Percentiles rank a stretch among this genome's conserved stretches.
These are phyloP conservation scores for Ajuga chamaepitys DNA, from an alignment of 257 asterid genomes.

Conservation along the genomic window DNA sequence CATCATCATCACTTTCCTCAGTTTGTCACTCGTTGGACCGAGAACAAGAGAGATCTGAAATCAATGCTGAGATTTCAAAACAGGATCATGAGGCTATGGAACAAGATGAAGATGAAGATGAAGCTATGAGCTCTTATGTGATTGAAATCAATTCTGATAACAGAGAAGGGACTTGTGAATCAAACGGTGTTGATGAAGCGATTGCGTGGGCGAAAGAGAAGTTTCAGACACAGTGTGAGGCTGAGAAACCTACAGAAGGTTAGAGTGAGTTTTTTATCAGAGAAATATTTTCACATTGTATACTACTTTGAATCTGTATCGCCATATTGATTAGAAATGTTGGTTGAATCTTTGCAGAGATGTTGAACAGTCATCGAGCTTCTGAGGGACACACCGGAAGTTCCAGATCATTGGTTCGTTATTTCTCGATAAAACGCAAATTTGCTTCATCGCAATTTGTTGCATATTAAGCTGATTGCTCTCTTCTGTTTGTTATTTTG, in stretches of 20 bases:
- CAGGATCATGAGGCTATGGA: constrained; percentile 22
- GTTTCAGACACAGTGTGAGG: constrained; percentile 35
- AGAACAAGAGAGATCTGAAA: constrained; percentile 16
- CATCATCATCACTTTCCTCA: constrained; percentile 51
- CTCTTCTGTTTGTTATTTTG: constrained; percentile 2
- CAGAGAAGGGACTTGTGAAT: constrained; percentile 46
- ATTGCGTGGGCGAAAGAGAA: constrained; percentile 86
- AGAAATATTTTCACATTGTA: background rate
- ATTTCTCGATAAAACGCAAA: background rate
- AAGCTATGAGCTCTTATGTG: constrained; percentile 62
- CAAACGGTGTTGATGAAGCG: constrained; percentile 70
- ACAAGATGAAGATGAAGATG: constrained; percentile 48
- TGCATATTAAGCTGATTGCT: background rate
- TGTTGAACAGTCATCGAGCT: constrained; percentile 20
- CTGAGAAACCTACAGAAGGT: constrained; percentile 31
- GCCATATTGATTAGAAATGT: background rate
- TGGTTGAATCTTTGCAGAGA: constrained; percentile 22
- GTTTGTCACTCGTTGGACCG: constrained; percentile 32
- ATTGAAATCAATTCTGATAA: constrained; percentile 51
- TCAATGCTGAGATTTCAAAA: constrained; percentile 16
- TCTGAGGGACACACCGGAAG: constrained; percentile 29
- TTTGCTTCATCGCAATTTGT: background rate
- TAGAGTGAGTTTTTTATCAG: background rate
- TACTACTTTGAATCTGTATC: background rate
- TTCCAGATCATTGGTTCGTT: constrained; percentile 26